These are phyloP conservation scores for Candida cerambycidarum DNA, from an alignment of 805 yeast species.

Conservation along the genomic window DNA sequence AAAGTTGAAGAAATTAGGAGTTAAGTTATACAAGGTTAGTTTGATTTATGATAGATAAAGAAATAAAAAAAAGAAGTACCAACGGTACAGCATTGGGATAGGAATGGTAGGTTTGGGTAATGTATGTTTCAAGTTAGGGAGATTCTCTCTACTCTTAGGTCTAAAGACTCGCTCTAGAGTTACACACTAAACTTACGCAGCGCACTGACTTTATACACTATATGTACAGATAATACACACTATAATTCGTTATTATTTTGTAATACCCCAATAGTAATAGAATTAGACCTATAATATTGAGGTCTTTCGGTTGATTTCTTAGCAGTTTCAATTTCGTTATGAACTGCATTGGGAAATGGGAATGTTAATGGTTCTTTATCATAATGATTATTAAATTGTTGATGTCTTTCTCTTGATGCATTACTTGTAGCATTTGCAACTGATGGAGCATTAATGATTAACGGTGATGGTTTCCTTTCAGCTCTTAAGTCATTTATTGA, in stretches of 20 bases:
- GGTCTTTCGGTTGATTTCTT: conserved; percentile 28
- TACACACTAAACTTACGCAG: neutral
- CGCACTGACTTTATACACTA: too few species aligned
- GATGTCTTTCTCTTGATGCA: conserved; percentile 17
- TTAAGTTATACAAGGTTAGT: too few species aligned
- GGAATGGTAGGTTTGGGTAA: conserved; percentile 9
- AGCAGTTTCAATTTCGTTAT: conserved; percentile 34
- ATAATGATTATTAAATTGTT: conserved; percentile 46
- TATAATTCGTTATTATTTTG: conserved; percentile 22
- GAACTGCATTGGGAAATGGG: conserved; percentile 44
- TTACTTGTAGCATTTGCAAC: conserved; percentile 21
- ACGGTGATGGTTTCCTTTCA: conserved; percentile 32
- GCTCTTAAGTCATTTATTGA: neutral
- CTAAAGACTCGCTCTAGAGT: neutral
- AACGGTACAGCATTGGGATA: neutral
- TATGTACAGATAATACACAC: neutral
- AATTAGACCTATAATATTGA: conserved; percentile 34
- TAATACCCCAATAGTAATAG: conserved; percentile 40
- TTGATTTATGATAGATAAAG: neutral
- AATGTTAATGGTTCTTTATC: conserved; percentile 42
- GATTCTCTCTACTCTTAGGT: too few species aligned
- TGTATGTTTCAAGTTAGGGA: conserved; percentile 1
- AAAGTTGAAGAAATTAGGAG: too few species aligned
- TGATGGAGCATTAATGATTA: conserved; percentile 31
- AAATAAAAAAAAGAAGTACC: conserved; percentile 3